Percentiles rank a stretch among this genome's conserved stretches.
These are phyloP conservation scores for Euphorbia pulcherrima DNA, from an alignment of 345 rosid species.

Conservation along the genomic window DNA sequence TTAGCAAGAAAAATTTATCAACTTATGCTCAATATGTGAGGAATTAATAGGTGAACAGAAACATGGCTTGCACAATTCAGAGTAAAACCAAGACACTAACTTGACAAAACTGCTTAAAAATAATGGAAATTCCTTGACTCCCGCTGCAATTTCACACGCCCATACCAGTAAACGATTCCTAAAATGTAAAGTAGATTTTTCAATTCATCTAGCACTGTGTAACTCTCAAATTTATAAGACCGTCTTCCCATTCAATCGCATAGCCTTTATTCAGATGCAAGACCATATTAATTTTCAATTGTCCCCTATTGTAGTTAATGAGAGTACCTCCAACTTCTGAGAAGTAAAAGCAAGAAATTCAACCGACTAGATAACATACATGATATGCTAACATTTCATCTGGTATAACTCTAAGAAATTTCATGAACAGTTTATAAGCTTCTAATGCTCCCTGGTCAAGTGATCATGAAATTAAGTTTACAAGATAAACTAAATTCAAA, in stretches of 20 bases:
- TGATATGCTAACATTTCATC: background rate
- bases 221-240: background rate
- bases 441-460: background rate
- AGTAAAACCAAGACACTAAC: background rate
- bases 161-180: background rate
- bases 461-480: background rate
- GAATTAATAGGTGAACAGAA: background rate
- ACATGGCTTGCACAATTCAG: background rate
- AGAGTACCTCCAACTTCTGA: background rate
- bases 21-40: background rate
- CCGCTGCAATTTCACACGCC: background rate
- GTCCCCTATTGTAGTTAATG: background rate
- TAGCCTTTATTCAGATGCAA: background rate
- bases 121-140: background rate
- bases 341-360: background rate
- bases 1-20: constrained; percentile 1
- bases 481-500: constrained; percentile 8
- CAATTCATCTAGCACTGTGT: background rate
- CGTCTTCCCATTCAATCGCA: background rate
- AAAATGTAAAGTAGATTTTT: background rate
- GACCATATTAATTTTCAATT: background rate
- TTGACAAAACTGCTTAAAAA: background rate
- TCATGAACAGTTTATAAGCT: background rate
- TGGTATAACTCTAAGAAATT: background rate
- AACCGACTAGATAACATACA: background rate